phyloP scores from a whole-genome alignment of 805 yeast genomes.

The Myxozyma udenii region DNA sequence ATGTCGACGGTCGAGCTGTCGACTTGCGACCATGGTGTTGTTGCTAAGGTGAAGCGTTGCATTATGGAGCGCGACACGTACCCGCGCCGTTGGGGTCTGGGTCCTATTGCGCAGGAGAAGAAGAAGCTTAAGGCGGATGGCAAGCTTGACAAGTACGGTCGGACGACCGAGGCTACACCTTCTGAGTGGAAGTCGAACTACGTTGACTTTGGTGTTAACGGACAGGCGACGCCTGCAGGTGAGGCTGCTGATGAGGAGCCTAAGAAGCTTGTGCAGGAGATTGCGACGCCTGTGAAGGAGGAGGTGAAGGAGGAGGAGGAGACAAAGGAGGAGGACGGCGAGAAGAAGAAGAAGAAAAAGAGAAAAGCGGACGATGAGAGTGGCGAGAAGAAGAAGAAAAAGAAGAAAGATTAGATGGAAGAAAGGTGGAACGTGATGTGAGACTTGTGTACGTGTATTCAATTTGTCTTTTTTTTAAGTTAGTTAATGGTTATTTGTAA shows the following conservation, averaged over 20 bases:
- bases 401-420: slow-evolving; percentile 68
- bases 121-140: slow-evolving; percentile 97
- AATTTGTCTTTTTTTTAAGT: too few species aligned
- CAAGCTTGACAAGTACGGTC: slow-evolving; percentile 92
- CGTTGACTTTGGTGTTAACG: slow-evolving; percentile 54
- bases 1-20: slow-evolving; percentile 98
- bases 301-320: slow-evolving; percentile 15
- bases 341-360: slow-evolving; percentile 29
- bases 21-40: slow-evolving; percentile 96
- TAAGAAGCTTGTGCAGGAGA: slow-evolving; percentile 54
- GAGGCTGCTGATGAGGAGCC: slow-evolving; percentile 47
- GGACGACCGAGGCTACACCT: slow-evolving; percentile 91
- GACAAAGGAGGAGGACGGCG: slow-evolving; percentile 13
- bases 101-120: slow-evolving; percentile 98
- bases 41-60: slow-evolving; percentile 97
- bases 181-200: slow-evolving; percentile 84
- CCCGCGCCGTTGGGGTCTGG: slow-evolving; percentile 99
- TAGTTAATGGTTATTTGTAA: too few species aligned
- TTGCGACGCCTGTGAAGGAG: slow-evolving; percentile 22
- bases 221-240: slow-evolving; percentile 43
- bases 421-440: slow-evolving; percentile 42
- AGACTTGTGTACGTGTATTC: too few species aligned
- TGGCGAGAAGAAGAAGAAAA: slow-evolving; percentile 20
- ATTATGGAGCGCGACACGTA: slow-evolving; percentile 99
- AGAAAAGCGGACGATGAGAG: slow-evolving; percentile 22